Evolutionary conservation across 1,284 basidiomycete genomes (phyloP), one percentile per base, ranked within the genome.

Genomic region (Nidula niveotomentosa): DNA sequence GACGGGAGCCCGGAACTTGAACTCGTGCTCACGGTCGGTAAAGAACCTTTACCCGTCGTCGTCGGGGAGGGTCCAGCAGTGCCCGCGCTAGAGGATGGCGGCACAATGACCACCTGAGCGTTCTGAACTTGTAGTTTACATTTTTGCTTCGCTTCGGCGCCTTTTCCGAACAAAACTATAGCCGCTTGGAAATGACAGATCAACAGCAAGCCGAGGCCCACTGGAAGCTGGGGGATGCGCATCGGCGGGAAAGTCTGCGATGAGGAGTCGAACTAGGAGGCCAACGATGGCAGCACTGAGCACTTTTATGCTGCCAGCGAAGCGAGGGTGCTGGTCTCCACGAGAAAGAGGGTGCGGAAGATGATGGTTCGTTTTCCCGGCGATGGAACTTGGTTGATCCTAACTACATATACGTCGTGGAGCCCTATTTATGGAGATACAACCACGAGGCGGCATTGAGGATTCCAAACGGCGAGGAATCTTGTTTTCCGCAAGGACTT

Each of bases 51-150:
- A 6, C 48, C 52, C 7, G 57, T 23, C 15, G 47, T 55, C 13
- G 51, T 45, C 18, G 52, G 33, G 8, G 37, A 41, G 9, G 49
- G 50, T 9, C 35, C 48, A 44, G 41, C 48, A 12, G 53, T 37
- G 8, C 59, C 56, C 15, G 57, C 47, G 46, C 54, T 56, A 35
- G 53, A 45, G 8, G 56, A 59, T 41, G 57, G 56, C 48, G 55
- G 56, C 15, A 3, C 30, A 2, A 59, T 36, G 6, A 54, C 37
- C 9, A 43, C 58, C 53, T 61, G 62, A 34, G 55, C 55, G 30
- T 52, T 48, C 15, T 36, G 59, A 51, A 55, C 37, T 35, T 57
- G 55, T 12, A 65, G 57, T 15, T 50, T 55, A 37, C 64, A 65
- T 45, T 63, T 56, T 33, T 64, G 62, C 36, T 54, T 55, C 45